Evolutionary conservation across 2,329 filamentous ascomycete species (phyloP), one percentile per base, ranked within the genome.

Genomic region (Cyclaneusma minus): DNA sequence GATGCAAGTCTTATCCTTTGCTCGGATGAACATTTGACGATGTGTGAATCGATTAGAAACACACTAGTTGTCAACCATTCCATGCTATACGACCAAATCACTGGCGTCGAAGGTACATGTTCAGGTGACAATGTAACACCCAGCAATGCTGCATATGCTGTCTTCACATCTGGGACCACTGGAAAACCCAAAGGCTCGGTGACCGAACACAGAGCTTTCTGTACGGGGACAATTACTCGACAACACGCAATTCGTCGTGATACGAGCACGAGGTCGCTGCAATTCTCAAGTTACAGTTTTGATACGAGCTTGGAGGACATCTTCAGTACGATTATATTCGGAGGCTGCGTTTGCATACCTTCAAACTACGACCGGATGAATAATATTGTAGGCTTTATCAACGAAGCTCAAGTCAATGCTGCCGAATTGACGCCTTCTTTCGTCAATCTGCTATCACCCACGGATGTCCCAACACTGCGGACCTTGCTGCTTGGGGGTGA

Each of bases 401-500:
- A 28, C 9, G 20, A 21, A 7, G 33, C 37, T 29, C 6, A 33
- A 23, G 26, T 37, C 16, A 35, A 30, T n/a, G 34, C 29, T 24
- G 34, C 35, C 7, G 18, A 32, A n/a, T 22, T 39, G 17, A 41
- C 37, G 13, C 30, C 39, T 13, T 29, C 38, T 7, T 22, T 40
- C 16, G 30, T 24, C 9, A 28, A 21, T 13, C 24, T 37, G 8
- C 20, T 37, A 6, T 20, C 26, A 13, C 35, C 36, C n/a, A 23
- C 28, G 7, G 25, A 27, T 12, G 24, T 37, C 7, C 36, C 36
- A 11, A 21, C 27, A 11, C 26, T 39, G 13, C 27, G 20, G 13
- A 24, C 21, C n/a, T 17, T 39, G 17, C 28, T 27, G 16, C 16
- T 39, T 5, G 36, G 28, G 15, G 36, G 36, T 4, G 51, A 92